These are phyloP conservation scores for Benincasa hispida DNA, from an alignment of 306 rosid genomes.

Conservation along the genomic window DNA sequence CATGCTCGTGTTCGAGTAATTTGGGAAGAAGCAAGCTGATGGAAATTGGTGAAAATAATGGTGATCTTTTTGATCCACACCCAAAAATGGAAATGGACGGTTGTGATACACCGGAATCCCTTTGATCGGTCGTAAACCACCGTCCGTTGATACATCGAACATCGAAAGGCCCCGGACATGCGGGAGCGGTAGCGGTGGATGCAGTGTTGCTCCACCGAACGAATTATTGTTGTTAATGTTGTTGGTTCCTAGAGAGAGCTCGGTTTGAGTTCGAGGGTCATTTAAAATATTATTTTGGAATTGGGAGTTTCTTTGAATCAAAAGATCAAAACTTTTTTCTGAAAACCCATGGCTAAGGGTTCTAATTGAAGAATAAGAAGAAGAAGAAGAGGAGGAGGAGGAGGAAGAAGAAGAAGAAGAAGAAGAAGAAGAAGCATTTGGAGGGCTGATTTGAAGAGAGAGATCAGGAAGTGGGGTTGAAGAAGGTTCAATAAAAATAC, in stretches of 20 bases:
- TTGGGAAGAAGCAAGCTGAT: constrained; percentile 29
- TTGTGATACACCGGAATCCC: constrained; percentile 84
- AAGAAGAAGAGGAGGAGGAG: constrained; percentile 18
- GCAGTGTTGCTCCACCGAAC: neutral
- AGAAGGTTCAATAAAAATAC: constrained; percentile 59
- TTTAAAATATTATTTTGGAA: neutral
- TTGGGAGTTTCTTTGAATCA: constrained; percentile 4
- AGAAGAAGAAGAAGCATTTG: constrained; percentile 29
- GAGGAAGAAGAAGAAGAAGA: constrained; percentile 6
- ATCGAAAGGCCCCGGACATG: constrained; percentile 32
- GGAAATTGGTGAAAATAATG: constrained; percentile 11
- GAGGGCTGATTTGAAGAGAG: constrained; percentile 82
- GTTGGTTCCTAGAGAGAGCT: constrained; percentile 50
- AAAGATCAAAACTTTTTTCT: constrained; percentile 11
- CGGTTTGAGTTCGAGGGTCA: constrained; percentile 37
- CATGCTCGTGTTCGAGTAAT: constrained; percentile 11
- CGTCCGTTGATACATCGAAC: constrained; percentile 38
- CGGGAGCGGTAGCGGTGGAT: constrained; percentile 11
- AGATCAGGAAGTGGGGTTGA: constrained; percentile 66
- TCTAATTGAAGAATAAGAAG: neutral
- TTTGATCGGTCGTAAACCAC: constrained; percentile 56
- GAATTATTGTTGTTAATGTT: constrained; percentile 24
- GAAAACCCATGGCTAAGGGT: constrained; percentile 1
- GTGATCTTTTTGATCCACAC: constrained; percentile 30
- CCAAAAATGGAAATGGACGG: constrained; percentile 72